phyloP scores from a whole-genome alignment of 2,329 filamentous ascomycete species.

The Verticillium albo-atrum region DNA sequence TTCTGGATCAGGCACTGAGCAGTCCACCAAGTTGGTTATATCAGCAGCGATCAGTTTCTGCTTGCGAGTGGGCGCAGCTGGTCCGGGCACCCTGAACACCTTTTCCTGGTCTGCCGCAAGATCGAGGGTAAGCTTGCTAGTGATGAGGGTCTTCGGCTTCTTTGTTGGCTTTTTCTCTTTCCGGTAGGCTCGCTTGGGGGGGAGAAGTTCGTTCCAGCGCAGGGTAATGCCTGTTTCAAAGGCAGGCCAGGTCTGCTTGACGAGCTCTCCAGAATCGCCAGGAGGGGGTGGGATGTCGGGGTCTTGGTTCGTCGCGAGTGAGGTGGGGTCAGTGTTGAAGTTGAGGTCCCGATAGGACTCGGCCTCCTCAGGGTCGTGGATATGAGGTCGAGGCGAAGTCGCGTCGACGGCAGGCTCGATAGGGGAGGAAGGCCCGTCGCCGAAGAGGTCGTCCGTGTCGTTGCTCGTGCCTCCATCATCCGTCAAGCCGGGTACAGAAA shows the following conservation, averaged over 20 bases:
- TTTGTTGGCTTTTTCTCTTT: slow-evolving; percentile 74
- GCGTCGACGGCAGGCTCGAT: slow-evolving; percentile 35
- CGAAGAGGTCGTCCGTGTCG: slow-evolving; percentile 65
- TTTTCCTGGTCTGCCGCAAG: slow-evolving; percentile 83
- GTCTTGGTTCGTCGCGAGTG: slow-evolving; percentile 51
- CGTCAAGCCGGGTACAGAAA: slow-evolving; percentile 48
- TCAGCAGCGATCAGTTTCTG: slow-evolving; percentile 51
- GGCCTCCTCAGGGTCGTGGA: slow-evolving; percentile 32
- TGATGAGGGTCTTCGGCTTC: slow-evolving; percentile 75
- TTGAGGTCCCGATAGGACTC: slow-evolving; percentile 38
- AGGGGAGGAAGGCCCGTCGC: slow-evolving; percentile 50
- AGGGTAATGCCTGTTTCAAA: slow-evolving; percentile 74
- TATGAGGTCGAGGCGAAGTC: slow-evolving; percentile 39
- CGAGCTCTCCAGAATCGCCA: slow-evolving; percentile 68
- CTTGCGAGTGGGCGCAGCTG: slow-evolving; percentile 47
- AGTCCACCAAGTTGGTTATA: slow-evolving; percentile 42
- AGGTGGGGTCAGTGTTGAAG: slow-evolving; percentile 38
- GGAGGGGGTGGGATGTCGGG: slow-evolving; percentile 63
- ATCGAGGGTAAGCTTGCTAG: slow-evolving; percentile 85
- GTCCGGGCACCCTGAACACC: slow-evolving; percentile 70
- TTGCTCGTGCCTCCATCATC: slow-evolving; percentile 58
- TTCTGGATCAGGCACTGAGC: slow-evolving; percentile 34
- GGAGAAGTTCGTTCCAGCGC: slow-evolving; percentile 78
- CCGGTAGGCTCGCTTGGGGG: slow-evolving; percentile 73
- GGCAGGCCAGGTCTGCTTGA: slow-evolving; percentile 75